Base-by-base conservation (phyloP, 495 filamentous ascomycete genomes). In the Podospora sp. region DNA sequence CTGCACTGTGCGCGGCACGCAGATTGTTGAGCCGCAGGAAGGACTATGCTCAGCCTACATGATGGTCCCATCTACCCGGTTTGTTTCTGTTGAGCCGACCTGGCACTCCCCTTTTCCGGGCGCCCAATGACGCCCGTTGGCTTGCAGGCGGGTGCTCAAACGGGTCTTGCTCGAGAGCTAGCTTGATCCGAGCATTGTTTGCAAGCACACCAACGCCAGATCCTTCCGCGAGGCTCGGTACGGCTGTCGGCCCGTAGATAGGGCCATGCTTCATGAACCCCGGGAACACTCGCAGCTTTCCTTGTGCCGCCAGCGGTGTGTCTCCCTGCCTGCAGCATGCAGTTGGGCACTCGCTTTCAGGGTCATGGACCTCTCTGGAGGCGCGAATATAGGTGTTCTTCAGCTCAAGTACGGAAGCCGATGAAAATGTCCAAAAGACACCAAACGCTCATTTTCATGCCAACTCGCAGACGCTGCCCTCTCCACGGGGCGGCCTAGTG, bases 241-340 rank as follows among this genome's bases (percentile, higher is more conserved):
- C 52, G n/a, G 9, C 52, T 55, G 52, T 55, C 52, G 52, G 52
- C 52, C 52, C 52, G 52, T n/a, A 55, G 20, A 11, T 55, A 55
- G 16, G 40, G 9, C 40, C 40, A 18, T 18, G 40, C 40, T 46
- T 18, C 40, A 6, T 46, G 40, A 33, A 4, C 12, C 14, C 14
- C 40, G 40, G 40, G 40, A 46, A 33, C 29, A 33, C 29, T 33
- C 4, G 29, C 29, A 12, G 40, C 40, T 2, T 18, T 46, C 14
- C 40, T 46, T 46, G 40, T 11, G 40, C 40, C 12, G 40, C 16
- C 40, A 46, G 40, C 40, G 29, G 29, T 8, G 14, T 46, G 40
- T 46, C 14, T 46, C 40, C 40, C 40, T 46, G 2, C 12, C 40
- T 46, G 16, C 40, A 46, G 40, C 12, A 46, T 46, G 40, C 40